Conservation (phyloP, 2,329 filamentous ascomycete species). For the Aspergillus luchuensis region DNA sequence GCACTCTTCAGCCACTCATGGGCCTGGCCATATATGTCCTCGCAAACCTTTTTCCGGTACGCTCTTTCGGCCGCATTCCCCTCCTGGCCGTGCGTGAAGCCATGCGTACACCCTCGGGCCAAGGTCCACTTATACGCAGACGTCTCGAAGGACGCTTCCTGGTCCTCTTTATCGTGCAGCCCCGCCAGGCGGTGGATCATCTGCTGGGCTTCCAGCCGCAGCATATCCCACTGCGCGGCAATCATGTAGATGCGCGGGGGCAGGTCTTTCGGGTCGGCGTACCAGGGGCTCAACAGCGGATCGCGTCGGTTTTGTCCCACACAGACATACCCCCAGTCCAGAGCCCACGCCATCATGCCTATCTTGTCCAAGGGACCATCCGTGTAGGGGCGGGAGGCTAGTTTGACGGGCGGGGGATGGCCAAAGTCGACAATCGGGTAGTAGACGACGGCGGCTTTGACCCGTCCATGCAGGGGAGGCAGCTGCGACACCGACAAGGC, state of each 20-base stretch:
- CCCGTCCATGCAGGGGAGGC: conserved; percentile 34
- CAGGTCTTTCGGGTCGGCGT: conserved; percentile 36
- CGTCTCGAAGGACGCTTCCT: conserved; percentile 21
- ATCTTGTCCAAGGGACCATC: conserved; percentile 27
- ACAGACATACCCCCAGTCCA: conserved; percentile 47
- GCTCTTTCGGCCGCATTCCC: background rate
- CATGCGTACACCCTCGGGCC: conserved; percentile 19
- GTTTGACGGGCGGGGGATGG: conserved; percentile 28
- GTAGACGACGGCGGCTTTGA: conserved; percentile 46
- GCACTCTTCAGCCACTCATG: conserved; percentile 47
- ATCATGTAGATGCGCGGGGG: conserved; percentile 50
- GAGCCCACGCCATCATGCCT: conserved; percentile 34
- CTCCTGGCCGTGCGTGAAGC: conserved; percentile 16
- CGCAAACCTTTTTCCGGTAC: conserved; percentile 1
- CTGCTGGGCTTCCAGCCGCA: conserved; percentile 37
- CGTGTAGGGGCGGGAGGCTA: conserved; percentile 28
- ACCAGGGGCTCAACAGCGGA: conserved; percentile 47
- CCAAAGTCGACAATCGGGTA: conserved; percentile 51
- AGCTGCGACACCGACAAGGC: conserved; percentile 47
- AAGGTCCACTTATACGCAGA: conserved; percentile 24
- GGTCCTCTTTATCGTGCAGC: conserved; percentile 17
- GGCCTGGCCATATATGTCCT: conserved; percentile 29
- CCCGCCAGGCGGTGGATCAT: conserved; percentile 35
- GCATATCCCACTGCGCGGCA: conserved; percentile 50
- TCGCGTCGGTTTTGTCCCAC: conserved; percentile 39